Percentiles rank a stretch among this genome's conserved stretches.
Evolutionary conservation across 2,329 filamentous ascomycete species (phyloP).

Genomic region (Hymenoscyphus infarciens): DNA sequence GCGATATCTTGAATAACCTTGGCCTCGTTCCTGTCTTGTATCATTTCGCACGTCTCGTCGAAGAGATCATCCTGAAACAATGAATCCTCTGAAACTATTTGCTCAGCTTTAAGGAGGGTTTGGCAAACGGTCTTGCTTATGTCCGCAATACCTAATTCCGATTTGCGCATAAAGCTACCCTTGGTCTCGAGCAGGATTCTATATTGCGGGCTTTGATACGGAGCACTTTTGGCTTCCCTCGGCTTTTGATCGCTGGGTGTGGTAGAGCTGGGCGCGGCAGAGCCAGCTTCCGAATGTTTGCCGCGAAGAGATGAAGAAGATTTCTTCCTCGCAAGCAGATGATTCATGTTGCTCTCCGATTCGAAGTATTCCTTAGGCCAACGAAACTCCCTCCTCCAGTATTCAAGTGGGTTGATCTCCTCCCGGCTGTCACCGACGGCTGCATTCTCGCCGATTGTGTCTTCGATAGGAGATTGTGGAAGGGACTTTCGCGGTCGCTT

Average conservation of each 20-base stretch:
- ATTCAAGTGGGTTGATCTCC: neutral
- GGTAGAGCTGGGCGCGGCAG: slow-evolving; percentile 22
- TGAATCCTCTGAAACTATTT: slow-evolving; percentile 20
- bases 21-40: slow-evolving; percentile 38
- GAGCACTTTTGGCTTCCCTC: slow-evolving; percentile 39
- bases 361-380: slow-evolving; percentile 8
- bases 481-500: slow-evolving; percentile 22
- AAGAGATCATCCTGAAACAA: slow-evolving; percentile 36
- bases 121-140: slow-evolving; percentile 34
- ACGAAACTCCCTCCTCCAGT: neutral
- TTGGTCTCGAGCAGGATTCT: slow-evolving; percentile 38
- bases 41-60: slow-evolving; percentile 33
- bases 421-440: slow-evolving; percentile 17
- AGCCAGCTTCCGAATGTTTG: slow-evolving; percentile 32
- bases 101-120: slow-evolving; percentile 34
- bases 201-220: slow-evolving; percentile 39
- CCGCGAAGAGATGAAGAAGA: slow-evolving; percentile 31
- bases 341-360: slow-evolving; percentile 29
- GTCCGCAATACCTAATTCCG: slow-evolving; percentile 33
- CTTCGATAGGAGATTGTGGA: slow-evolving; percentile 15
- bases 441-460: slow-evolving; percentile 20
- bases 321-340: slow-evolving; percentile 35
- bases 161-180: slow-evolving; percentile 41
- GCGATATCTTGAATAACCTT: slow-evolving; percentile 31
- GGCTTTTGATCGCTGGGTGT: slow-evolving; percentile 39